Evolutionary conservation across 345 rosid species (phyloP).

Genomic region (Capsella bursapastoris): DNA sequence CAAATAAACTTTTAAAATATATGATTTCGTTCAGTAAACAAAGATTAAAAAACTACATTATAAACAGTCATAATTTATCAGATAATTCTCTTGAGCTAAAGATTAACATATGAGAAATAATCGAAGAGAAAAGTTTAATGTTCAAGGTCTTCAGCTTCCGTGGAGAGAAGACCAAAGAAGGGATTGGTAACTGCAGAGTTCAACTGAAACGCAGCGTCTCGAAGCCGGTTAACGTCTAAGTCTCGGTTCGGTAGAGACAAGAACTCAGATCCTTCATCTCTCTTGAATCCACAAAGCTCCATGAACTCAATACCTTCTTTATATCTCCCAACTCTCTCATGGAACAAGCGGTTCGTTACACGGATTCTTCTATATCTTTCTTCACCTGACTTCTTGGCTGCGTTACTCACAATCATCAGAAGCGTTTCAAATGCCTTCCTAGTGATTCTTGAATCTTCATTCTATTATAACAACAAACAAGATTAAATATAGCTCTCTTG

Average conservation of each 20-base stretch:
- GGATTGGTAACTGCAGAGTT: slow-evolving; percentile 73
- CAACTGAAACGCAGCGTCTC: slow-evolving; percentile 57
- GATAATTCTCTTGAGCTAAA: too few relatives aligned
- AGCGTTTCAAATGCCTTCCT: slow-evolving; percentile 72
- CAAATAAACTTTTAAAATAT: too few relatives aligned
- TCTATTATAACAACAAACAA: slow-evolving; percentile 49
- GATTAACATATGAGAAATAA: too few relatives aligned
- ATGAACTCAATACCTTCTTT: slow-evolving; percentile 72
- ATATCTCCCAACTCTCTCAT: slow-evolving; percentile 69
- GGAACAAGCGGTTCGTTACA: slow-evolving; percentile 62
- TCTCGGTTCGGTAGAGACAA: slow-evolving; percentile 57
- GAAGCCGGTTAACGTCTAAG: slow-evolving; percentile 53
- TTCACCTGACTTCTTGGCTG: slow-evolving; percentile 55
- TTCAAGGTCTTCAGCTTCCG: not conserved
- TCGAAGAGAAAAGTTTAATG: not conserved
- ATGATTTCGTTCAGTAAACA: too few relatives aligned
- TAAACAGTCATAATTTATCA: too few relatives aligned
- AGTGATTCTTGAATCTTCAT: slow-evolving; percentile 55
- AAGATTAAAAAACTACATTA: too few relatives aligned
- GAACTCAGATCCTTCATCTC: slow-evolving; percentile 53
- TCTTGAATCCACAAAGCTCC: slow-evolving; percentile 84
- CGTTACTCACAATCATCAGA: slow-evolving; percentile 64
- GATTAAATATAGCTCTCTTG: not conserved
- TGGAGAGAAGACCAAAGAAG: slow-evolving; percentile 69
- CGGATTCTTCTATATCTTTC: slow-evolving; percentile 81